These are phyloP conservation scores for Calonectria ilicicola DNA, from an alignment of 2,329 filamentous ascomycete genomes.

Conservation along the genomic window DNA sequence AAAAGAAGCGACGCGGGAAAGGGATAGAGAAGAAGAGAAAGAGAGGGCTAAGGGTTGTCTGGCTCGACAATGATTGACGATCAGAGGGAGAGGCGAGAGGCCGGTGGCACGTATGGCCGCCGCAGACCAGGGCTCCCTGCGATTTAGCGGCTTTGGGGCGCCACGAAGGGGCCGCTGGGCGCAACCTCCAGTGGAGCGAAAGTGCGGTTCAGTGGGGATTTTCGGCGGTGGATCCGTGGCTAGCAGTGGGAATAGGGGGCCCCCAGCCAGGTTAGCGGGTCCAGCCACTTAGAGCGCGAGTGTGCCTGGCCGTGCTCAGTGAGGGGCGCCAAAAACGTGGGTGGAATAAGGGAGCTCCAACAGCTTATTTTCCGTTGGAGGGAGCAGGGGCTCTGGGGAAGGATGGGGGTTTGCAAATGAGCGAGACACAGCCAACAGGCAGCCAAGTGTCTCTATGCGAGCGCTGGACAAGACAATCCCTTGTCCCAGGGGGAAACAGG, in stretches of 20 bases:
- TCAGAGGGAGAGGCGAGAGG: slow-evolving; percentile 8
- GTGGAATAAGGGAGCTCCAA: background rate
- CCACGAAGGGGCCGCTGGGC: slow-evolving; percentile 13
- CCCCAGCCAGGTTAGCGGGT: slow-evolving; percentile 3
- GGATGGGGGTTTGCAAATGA: slow-evolving; percentile 1
- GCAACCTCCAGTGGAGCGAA: slow-evolving; percentile 16
- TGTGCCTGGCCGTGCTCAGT: slow-evolving; percentile 6
- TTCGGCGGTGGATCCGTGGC: slow-evolving; percentile 11
- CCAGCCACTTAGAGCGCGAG: slow-evolving; percentile 13
- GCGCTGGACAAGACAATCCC: slow-evolving; percentile 1
- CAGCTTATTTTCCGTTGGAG: background rate
- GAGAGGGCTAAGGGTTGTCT: slow-evolving; percentile 9
- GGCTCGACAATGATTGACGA: slow-evolving; percentile 3
- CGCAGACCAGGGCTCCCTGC: slow-evolving; percentile 22
- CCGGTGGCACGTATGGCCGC: slow-evolving; percentile 24
- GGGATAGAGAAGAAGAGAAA: slow-evolving; percentile 23
- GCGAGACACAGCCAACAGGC: background rate
- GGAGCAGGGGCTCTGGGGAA: background rate
- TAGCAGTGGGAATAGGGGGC: slow-evolving; percentile 19
- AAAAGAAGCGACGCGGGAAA: slow-evolving; percentile 10
- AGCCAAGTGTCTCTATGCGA: slow-evolving; percentile 14
- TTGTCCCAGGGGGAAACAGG: slow-evolving; percentile 1
- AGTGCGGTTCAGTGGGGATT: slow-evolving; percentile 13
- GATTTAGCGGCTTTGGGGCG: slow-evolving; percentile 18
- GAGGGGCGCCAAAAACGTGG: slow-evolving; percentile 17